Evolutionary conservation across 352 stramenopile genomes (phyloP).

Genomic region (Phytopythium chamaehyphon): DNA sequence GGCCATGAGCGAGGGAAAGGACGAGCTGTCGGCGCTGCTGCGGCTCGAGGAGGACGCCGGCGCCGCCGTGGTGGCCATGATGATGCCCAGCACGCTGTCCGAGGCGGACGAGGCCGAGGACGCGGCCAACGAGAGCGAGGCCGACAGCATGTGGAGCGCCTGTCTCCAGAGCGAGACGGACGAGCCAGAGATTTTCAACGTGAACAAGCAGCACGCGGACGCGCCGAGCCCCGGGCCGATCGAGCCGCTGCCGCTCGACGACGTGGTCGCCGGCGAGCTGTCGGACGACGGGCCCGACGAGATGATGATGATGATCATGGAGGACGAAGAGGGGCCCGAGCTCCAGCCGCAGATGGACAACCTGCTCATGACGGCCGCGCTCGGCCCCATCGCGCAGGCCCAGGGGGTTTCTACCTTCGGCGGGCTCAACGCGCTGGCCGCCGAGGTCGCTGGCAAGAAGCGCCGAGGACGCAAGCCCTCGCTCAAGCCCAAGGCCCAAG

Average conservation of each 20-base stretch:
- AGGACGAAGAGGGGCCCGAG: slow-evolving; percentile 9
- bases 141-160: slow-evolving; percentile 27
- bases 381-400: slow-evolving; percentile 16
- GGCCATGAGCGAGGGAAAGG: slow-evolving; percentile 11
- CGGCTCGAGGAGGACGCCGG: slow-evolving; percentile 20
- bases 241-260: slow-evolving; percentile 12
- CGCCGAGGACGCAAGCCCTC: slow-evolving; percentile 35
- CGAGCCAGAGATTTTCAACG: neutral
- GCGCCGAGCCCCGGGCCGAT: slow-evolving; percentile 4
- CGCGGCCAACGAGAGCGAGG: slow-evolving; percentile 14
- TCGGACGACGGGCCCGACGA: slow-evolving; percentile 26
- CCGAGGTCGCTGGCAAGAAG: slow-evolving; percentile 29
- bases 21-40: slow-evolving; percentile 14
- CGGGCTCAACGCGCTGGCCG: slow-evolving; percentile 5
- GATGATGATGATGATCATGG: slow-evolving; percentile 33
- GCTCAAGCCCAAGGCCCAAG: slow-evolving; percentile 19
- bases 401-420: slow-evolving; percentile 2
- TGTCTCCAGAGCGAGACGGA: slow-evolving; percentile 12
- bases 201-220: slow-evolving; percentile 5
- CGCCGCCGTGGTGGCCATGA: slow-evolving; percentile 20
- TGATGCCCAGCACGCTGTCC: slow-evolving; percentile 17
- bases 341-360: slow-evolving; percentile 19
- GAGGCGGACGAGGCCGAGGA: slow-evolving; percentile 17
- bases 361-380: slow-evolving; percentile 15
- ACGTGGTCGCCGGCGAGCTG: slow-evolving; percentile 23